These are phyloP conservation scores for Pichia sp. DNA, from an alignment of 1,139 yeast species.

Conservation along the genomic window DNA sequence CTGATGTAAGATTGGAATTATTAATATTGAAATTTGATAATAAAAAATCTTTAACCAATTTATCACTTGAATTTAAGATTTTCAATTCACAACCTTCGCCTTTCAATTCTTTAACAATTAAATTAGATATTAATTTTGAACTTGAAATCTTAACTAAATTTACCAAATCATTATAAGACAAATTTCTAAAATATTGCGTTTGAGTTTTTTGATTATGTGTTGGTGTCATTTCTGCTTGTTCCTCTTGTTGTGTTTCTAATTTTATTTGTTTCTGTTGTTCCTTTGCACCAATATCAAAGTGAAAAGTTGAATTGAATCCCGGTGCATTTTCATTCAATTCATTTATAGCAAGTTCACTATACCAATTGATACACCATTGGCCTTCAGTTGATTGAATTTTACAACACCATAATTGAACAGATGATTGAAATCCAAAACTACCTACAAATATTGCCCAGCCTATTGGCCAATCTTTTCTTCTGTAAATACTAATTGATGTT, in stretches of 20 bases:
- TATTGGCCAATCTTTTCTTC: slow-evolving; percentile 65
- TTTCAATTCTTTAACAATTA: slow-evolving; percentile 56
- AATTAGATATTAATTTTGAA: slow-evolving; percentile 55
- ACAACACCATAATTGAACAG: slow-evolving; percentile 58
- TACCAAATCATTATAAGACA: slow-evolving; percentile 42
- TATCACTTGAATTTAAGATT: slow-evolving; percentile 23
- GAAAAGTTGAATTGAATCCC: background rate
- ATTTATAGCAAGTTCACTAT: slow-evolving; percentile 19
- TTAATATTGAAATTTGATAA: slow-evolving; percentile 15
- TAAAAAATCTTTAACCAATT: slow-evolving; percentile 19
- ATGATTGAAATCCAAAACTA: slow-evolving; percentile 39
- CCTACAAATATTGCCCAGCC: slow-evolving; percentile 59
- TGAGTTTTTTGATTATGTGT: background rate
- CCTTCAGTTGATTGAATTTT: slow-evolving; percentile 54
- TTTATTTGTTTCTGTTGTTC: background rate
- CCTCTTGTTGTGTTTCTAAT: background rate
- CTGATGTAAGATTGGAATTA: slow-evolving; percentile 5
- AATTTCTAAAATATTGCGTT: slow-evolving; percentile 7
- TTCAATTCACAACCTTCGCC: slow-evolving; percentile 36
- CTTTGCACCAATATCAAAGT: background rate
- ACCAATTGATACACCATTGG: slow-evolving; percentile 58
- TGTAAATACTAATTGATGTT: slow-evolving; percentile 41
- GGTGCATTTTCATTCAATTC: slow-evolving; percentile 6
- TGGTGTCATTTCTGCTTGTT: background rate
- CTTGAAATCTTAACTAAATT: slow-evolving; percentile 47